Base-by-base conservation (phyloP, 495 filamentous ascomycete species). In the Hypoxylon intermedium region DNA sequence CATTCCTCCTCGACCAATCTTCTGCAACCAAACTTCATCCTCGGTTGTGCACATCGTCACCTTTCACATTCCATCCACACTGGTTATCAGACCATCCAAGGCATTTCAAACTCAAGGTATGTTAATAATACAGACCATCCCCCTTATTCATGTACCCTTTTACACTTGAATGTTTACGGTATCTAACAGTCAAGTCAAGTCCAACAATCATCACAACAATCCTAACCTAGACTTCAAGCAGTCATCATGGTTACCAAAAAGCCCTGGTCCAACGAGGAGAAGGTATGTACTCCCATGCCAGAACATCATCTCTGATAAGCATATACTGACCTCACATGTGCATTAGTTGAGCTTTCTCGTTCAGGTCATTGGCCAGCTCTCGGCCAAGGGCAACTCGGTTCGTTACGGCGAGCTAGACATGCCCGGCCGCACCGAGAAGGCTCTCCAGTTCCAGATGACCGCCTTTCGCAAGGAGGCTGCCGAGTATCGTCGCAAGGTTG, bases 231-330 rank as follows among this genome's bases (percentile, higher is more conserved):
- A n/a, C n/a, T n/a, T n/a, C n/a, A n/a, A n/a, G n/a, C n/a, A n/a
- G n/a, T n/a, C n/a, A n/a, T n/a, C n/a, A n/a, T n/a, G n/a, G n/a
- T n/a, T n/a, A n/a, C n/a, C n/a, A n/a, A n/a, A n/a, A n/a, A n/a
- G n/a, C n/a, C n/a, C n/a, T 77, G 76, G 75, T 68, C 67, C 3
- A 61, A 74, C 5, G 52, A 59, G 2, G 75, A 79, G 58, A 76
- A 74, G 68, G 76, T 74, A 58, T 45, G 63, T 60, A 38, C 11
- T 19, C n/a, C n/a, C n/a, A n/a, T n/a, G n/a, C n/a, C n/a, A n/a
- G n/a, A n/a, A n/a, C n/a, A n/a, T n/a, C n/a, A 26, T 26, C 24
- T 26, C 19, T 37, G 20, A 11, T 24, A 26, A 24, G 18, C 28
- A 7, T 9, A 6, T 20, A n/a, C 23, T 31, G 19, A 49, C 23